phyloP scores from a whole-genome alignment of 1,284 basidiomycete genomes.

The Ustilago crameri region DNA sequence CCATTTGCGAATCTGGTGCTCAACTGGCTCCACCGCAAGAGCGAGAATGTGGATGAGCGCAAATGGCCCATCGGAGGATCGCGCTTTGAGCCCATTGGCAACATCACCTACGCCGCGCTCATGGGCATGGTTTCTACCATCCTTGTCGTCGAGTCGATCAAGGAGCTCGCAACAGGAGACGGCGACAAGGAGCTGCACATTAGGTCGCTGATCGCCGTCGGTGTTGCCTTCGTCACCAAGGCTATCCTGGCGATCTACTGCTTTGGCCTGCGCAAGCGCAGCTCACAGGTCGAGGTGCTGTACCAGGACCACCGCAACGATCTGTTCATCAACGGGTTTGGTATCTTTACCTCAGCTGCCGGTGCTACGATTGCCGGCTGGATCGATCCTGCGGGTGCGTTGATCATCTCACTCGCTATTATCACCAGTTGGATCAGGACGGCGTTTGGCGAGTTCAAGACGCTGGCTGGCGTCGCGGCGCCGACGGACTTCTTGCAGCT shows the following conservation, averaged over 20 bases:
- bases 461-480: conserved; percentile 89
- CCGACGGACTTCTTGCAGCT: conserved; percentile 89
- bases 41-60: conserved; percentile 77
- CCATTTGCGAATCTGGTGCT: conserved; percentile 87
- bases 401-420: conserved; percentile 79
- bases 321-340: conserved; percentile 70
- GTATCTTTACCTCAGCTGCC: conserved; percentile 88
- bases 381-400: conserved; percentile 83
- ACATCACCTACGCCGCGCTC: conserved; percentile 74
- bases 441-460: conserved; percentile 76
- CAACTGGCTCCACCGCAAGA: conserved; percentile 82
- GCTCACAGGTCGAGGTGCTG: conserved; percentile 88
- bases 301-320: conserved; percentile 95
- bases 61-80: conserved; percentile 92
- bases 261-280: conserved; percentile 78
- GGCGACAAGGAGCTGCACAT: conserved; percentile 79
- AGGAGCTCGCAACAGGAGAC: conserved; percentile 76
- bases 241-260: conserved; percentile 87
- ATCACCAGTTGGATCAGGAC: conserved; percentile 78
- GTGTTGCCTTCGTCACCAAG: conserved; percentile 85
- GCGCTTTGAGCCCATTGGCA: conserved; percentile 80
- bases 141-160: conserved; percentile 84
- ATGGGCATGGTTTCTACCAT: conserved; percentile 87
- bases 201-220: conserved; percentile 83
- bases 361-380: conserved; percentile 88